Conservation (phyloP, 495 filamentous ascomycete genomes). For the Peziza echinospora region DNA sequence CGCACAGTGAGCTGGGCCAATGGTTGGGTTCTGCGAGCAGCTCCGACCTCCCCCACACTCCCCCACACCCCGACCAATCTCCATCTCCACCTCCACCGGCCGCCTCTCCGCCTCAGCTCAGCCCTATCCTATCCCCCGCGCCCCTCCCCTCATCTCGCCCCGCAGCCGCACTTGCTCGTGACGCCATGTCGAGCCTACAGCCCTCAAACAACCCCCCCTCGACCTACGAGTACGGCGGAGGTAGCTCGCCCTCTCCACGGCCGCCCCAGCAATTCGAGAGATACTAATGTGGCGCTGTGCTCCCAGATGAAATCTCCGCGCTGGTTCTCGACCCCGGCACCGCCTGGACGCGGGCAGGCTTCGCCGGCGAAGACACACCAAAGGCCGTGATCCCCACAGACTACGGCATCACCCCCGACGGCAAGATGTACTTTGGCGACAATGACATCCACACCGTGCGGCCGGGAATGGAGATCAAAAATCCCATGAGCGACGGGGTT, state of each 20-base stretch:
- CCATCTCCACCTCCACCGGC: not conserved
- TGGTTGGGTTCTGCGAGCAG: no score
- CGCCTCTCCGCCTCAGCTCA: not conserved
- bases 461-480: constrained; percentile 54
- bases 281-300: not conserved
- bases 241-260: constrained; percentile 3
- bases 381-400: constrained; percentile 79
- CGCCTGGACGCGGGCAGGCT: constrained; percentile 75
- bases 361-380: constrained; percentile 90
- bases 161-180: no score
- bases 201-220: constrained; percentile 16
- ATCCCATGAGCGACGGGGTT: constrained; percentile 77
- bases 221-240: constrained; percentile 18
- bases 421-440: constrained; percentile 61
- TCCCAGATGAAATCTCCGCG: constrained; percentile 78
- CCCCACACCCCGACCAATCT: no score
- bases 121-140: not conserved
- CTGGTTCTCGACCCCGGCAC: constrained; percentile 92
- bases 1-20: no score
- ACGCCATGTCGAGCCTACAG: constrained; percentile 12
- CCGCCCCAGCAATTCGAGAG: no score
- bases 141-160: no score
- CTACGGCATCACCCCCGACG: constrained; percentile 41
- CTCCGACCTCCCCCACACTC: no score
- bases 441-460: constrained; percentile 61